Evolutionary conservation across 2,329 filamentous ascomycete genomes (phyloP).

Genomic region (Aspergillus fructus): DNA sequence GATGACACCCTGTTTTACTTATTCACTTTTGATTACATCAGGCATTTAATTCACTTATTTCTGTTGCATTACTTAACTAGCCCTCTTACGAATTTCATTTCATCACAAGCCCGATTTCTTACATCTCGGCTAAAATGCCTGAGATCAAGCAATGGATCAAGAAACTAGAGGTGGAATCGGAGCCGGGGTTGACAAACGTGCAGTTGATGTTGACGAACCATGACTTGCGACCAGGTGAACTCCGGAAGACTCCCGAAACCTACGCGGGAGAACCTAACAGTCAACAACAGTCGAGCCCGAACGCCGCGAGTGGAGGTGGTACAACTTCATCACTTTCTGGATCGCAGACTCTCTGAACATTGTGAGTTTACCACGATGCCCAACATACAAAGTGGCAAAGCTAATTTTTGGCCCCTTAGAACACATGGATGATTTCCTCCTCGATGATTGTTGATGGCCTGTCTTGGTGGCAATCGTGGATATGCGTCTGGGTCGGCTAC

Average conservation of each 20-base stretch:
- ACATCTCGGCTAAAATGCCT: slow-evolving; percentile 23
- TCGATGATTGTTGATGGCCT: slow-evolving; percentile 75
- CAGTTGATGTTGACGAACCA: slow-evolving; percentile 87
- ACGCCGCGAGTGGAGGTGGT: slow-evolving; percentile 77
- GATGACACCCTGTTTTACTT: not conserved
- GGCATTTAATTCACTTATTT: not conserved
- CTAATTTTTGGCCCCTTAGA: slow-evolving; percentile 42
- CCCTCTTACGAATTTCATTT: not conserved
- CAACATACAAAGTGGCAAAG: not conserved
- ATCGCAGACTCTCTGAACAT: slow-evolving; percentile 84
- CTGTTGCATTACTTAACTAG: not conserved
- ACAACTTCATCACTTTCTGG: slow-evolving; percentile 90
- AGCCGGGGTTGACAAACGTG: slow-evolving; percentile 72
- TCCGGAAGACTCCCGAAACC: not conserved
- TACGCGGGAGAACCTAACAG: slow-evolving; percentile 8
- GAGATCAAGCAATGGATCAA: slow-evolving; percentile 34
- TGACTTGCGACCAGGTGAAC: slow-evolving; percentile 66
- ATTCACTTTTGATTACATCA: slow-evolving; percentile 4
- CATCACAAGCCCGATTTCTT: not conserved
- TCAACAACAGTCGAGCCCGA: slow-evolving; percentile 68
- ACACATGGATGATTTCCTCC: slow-evolving; percentile 91
- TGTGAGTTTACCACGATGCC: slow-evolving; percentile 33
- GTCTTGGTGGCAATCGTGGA: slow-evolving; percentile 89
- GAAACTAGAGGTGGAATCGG: slow-evolving; percentile 70
- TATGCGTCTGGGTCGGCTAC: slow-evolving; percentile 88